phyloP scores from a whole-genome alignment of 176 grass and related monocot genomes.

The Calamus simplicifolius region DNA sequence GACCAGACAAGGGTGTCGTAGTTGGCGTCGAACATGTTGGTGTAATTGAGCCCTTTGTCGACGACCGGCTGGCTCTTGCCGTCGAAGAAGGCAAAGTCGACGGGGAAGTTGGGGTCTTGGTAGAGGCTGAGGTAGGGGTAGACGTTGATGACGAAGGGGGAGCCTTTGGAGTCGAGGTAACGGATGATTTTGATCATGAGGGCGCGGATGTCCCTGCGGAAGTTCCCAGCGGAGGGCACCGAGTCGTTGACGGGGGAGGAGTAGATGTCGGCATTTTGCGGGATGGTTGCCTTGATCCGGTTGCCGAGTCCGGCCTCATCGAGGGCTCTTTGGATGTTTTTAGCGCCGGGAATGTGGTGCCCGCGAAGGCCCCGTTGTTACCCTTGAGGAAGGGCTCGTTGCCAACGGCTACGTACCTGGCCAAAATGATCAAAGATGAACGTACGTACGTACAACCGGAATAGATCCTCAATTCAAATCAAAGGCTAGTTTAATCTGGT shows the following conservation, averaged over 20 bases:
- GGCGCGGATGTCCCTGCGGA: conserved; percentile 53
- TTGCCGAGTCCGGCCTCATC: conserved; percentile 43
- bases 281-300: conserved; percentile 58
- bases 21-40: conserved; percentile 76
- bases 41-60: conserved; percentile 68
- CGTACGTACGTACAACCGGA: no score
- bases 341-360: conserved; percentile 66
- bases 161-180: conserved; percentile 56
- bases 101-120: conserved; percentile 58
- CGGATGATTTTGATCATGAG: conserved; percentile 74
- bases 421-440: conserved; percentile 16
- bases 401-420: conserved; percentile 83
- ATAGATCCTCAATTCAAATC: no score
- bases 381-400: conserved; percentile 81
- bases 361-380: conserved; percentile 60
- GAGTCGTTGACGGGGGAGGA: conserved; percentile 56
- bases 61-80: conserved; percentile 38
- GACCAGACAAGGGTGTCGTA: conserved; percentile 87
- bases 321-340: conserved; percentile 70
- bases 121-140: conserved; percentile 76
- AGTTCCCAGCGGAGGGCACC: conserved; percentile 64
- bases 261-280: conserved; percentile 77
- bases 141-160: conserved; percentile 77
- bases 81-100: conserved; percentile 78
- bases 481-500: no score